A percentile compares a stretch with the other conserved stretches of the same genome.
Conservation (phyloP, 345 rosid genomes). For the Lepidium africanum region DNA sequence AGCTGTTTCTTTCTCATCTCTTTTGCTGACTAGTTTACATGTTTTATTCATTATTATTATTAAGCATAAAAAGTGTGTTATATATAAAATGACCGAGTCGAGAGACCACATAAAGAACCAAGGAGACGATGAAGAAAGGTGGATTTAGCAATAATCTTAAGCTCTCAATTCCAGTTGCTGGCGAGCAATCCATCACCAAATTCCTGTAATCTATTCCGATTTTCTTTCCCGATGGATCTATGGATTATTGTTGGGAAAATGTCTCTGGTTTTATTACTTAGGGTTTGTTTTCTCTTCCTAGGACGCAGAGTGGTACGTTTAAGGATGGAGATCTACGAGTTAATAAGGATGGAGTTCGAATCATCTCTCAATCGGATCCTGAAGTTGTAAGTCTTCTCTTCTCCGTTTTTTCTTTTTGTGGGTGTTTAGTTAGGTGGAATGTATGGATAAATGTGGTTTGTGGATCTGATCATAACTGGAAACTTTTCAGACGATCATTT, state of each 20-base stretch:
- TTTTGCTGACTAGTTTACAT: neutral
- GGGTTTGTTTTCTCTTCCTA: constrained; percentile 2
- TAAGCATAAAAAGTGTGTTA: neutral
- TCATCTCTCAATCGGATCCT: constrained; percentile 45
- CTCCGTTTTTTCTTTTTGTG: neutral
- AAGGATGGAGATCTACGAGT: constrained; percentile 93
- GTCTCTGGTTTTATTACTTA: neutral
- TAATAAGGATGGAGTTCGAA: constrained; percentile 81
- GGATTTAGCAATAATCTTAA: constrained; percentile 47
- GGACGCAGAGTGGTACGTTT: constrained; percentile 87
- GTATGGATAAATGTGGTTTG: neutral
- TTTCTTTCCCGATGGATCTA: neutral
- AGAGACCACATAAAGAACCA: neutral
- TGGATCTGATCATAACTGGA: constrained; percentile 6
- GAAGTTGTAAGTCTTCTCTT: constrained; percentile 45
- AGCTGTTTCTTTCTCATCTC: neutral
- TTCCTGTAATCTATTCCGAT: constrained; percentile 56
- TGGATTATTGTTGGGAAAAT: neutral
- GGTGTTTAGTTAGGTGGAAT: neutral
- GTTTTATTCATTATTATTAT: neutral
- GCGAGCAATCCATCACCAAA: constrained; percentile 46
- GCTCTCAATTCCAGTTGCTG: constrained; percentile 55
- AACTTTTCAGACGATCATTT: neutral
- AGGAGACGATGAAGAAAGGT: constrained; percentile 53
- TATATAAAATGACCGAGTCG: constrained; percentile 4